Evolutionary conservation across 1,139 yeast species (phyloP).

Genomic region (Waltiozyma sp.): DNA sequence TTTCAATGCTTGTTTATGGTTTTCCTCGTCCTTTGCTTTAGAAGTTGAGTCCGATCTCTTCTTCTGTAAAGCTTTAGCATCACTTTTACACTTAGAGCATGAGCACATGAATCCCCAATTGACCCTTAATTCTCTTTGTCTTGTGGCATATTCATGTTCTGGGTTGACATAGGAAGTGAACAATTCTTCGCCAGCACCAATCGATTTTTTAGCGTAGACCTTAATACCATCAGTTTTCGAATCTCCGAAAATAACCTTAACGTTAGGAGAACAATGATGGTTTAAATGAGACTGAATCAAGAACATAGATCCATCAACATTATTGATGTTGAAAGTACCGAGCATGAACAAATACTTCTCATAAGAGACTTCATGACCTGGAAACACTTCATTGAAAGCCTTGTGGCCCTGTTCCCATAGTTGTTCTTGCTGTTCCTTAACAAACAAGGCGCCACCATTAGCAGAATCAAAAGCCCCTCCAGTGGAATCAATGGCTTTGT

Average conservation of each 20-base stretch:
- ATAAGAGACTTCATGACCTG: slow-evolving; percentile 25
- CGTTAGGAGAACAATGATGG: slow-evolving; percentile 69
- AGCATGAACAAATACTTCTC: slow-evolving; percentile 46
- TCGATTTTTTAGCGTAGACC: slow-evolving; percentile 48
- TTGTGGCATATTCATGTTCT: slow-evolving; percentile 44
- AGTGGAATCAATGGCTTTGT: slow-evolving; percentile 45
- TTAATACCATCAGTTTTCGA: slow-evolving; percentile 44
- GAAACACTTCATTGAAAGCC: slow-evolving; percentile 40
- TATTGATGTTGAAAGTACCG: slow-evolving; percentile 69
- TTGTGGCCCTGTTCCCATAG: slow-evolving; percentile 51
- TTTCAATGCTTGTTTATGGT: slow-evolving; percentile 33
- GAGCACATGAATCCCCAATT: slow-evolving; percentile 78
- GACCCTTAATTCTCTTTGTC: slow-evolving; percentile 59
- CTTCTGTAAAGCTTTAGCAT: slow-evolving; percentile 21
- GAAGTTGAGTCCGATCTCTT: slow-evolving; percentile 3
- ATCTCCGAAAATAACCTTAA: slow-evolving; percentile 39
- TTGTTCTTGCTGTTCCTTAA: slow-evolving; percentile 45
- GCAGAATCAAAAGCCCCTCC: slow-evolving; percentile 20
- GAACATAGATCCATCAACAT: slow-evolving; percentile 53
- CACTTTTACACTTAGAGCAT: slow-evolving; percentile 57
- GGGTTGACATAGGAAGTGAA: slow-evolving; percentile 58
- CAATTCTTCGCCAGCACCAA: slow-evolving; percentile 57
- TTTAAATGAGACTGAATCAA: slow-evolving; percentile 60
- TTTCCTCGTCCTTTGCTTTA: slow-evolving; percentile 4
- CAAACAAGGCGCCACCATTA: slow-evolving; percentile 36